Evolutionary conservation across 352 stramenopile species (phyloP), one percentile per base, ranked within the genome.

Genomic region (Globisporangium polare): DNA sequence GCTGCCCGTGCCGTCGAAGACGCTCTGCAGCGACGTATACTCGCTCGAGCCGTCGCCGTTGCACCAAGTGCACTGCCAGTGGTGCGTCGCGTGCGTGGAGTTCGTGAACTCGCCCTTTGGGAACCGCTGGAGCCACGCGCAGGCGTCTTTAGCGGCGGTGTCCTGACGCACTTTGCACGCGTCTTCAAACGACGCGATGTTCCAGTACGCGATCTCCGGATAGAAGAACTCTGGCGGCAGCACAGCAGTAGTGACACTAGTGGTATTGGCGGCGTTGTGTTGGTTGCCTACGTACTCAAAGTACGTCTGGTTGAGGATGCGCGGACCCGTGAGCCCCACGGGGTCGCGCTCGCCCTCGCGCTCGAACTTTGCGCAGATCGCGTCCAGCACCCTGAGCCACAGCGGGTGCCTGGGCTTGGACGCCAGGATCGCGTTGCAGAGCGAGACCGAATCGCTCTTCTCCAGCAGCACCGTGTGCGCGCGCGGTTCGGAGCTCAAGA

Each of bases 21-120:
- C 60, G 31, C 60, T 43, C 9, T 57, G n/a, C 0, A 84, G 60
- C 35, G 63, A 42, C 27, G 59, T 39, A 52, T 77, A 83, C 37
- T 61, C 58, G 27, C 65, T 42, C 41, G 69, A 45, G 10, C 68
- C 35, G 10, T 78, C 71, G 27, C 76, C 73, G 41, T 57, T 41
- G 29, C 79, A 86, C 79, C 76, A 86, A 37, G 76, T 84, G 58
- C 77, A 89, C 59, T 86, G 76, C 77, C 73, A 86, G 47, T 80
- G 79, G 51, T 84, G 79, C 2, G 66, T 73, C 26, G 75, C 75
- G 39, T 77, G 66, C 2, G 77, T 83, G 5, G 73, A 68, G 39
- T 43, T 50, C 0, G 74, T 89, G 53, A 81, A 83, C 43, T 85
- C 63, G 41, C 78, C 74, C 7, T 77, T 31, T 0, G 79, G 77